Evolutionary conservation across 2,329 filamentous ascomycete genomes (phyloP), one percentile per base, ranked within the genome.

Genomic region (Curvularia sp.): DNA sequence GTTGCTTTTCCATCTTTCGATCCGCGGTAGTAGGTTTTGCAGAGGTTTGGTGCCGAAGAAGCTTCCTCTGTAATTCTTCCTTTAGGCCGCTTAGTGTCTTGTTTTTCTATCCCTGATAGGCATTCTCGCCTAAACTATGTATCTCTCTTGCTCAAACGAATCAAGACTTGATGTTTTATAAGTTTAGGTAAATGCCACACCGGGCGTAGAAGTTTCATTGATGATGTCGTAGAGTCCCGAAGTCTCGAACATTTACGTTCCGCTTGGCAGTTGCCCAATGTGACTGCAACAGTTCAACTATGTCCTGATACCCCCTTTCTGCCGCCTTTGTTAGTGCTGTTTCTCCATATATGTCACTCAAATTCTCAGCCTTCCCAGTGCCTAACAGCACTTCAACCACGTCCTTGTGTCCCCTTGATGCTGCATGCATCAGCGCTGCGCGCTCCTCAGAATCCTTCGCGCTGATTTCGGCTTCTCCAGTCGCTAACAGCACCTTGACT

Each of bases 391-490:
- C 2, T 12, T n/a, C 13, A 8, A 13, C 10, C 13, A 15, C 3
- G 4, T 27, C 21, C n/a, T 13, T 27, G 0, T 27, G 12, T n/a
- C 13, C 6, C 5, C 3, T 5, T 43, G 10, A 3, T n/a, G 7
- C 27, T 15, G 45, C 52, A 2, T 3, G 3, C 19, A 43, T 49
- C 3, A 55, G 38, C 19, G 52, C 32, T 4, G 45, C 49, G 8
- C 5, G 4, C 15, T 30, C 34, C 3, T 4, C 2, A 3, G 5
- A 3, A 10, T 48, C 34, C 19, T 13, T 23, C 5, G 27, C 28
- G 3, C 63, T 15, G 27, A 60, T 32, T 15, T 63, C 34, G 21
- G 39, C 55, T 34, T 54, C 45, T 8, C 57, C 52, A 42, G 18
- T 36, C 13, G 25, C 23, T 15, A 61, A 46, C 19, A 64, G 52